Evolutionary conservation across 2,329 filamentous ascomycete species (phyloP).

Genomic region (Apiospora sp.): DNA sequence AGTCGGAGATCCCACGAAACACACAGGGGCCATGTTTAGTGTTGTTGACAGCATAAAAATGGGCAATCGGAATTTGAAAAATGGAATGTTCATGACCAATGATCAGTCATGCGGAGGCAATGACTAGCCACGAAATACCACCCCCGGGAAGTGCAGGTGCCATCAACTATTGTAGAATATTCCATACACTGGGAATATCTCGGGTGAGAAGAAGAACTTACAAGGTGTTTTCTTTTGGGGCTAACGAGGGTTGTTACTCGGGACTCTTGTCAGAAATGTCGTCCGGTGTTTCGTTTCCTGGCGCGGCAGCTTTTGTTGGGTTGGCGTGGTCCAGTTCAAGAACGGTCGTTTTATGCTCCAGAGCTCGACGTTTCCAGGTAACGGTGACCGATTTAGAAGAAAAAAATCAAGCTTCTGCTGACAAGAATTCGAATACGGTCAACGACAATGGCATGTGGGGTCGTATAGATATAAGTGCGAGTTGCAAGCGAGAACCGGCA

Average conservation of each 20-base stretch:
- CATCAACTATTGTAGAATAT: background rate
- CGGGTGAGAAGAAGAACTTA: background rate
- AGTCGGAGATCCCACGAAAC: slow-evolving; percentile 2
- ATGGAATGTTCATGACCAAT: background rate
- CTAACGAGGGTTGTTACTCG: background rate
- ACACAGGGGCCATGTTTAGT: slow-evolving; percentile 7
- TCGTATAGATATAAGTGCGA: background rate
- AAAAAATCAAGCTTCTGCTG: background rate
- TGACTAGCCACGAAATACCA: background rate
- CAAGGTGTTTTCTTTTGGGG: background rate
- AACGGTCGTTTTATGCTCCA: background rate
- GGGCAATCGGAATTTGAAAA: background rate
- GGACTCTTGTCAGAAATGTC: background rate
- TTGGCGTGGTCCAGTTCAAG: background rate
- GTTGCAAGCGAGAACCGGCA: background rate
- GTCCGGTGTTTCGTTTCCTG: background rate
- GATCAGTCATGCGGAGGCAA: background rate
- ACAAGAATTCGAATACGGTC: background rate
- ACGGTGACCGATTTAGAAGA: background rate
- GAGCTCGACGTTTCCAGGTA: slow-evolving; percentile 7
- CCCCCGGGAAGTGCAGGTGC: background rate
- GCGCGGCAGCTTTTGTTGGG: background rate
- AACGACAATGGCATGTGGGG: background rate
- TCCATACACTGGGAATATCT: background rate
- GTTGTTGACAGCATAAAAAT: background rate